Conservation (phyloP, 2,329 filamentous ascomycete species). For the Aspergillus tubingensis region DNA sequence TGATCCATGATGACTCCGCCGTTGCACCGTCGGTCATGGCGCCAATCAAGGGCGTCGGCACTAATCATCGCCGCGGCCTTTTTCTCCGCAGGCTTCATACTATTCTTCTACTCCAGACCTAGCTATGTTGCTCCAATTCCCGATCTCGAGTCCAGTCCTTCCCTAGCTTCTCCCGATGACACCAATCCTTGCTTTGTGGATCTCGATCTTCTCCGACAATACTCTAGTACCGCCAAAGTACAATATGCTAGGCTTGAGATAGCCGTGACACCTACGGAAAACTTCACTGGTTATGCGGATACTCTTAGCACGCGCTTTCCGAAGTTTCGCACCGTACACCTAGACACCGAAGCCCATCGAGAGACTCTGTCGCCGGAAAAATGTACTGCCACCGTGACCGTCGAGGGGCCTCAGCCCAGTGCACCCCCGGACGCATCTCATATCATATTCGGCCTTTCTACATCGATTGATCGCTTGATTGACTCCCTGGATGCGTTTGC, state of each 20-base stretch:
- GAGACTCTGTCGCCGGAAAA: slow-evolving; percentile 15
- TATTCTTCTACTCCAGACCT: slow-evolving; percentile 1
- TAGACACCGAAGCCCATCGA: slow-evolving; percentile 24
- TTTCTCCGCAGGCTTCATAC: slow-evolving; percentile 6
- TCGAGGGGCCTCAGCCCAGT: slow-evolving; percentile 19
- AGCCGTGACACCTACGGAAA: slow-evolving; percentile 18
- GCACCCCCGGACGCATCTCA: slow-evolving; percentile 42
- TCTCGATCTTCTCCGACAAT: slow-evolving; percentile 20
- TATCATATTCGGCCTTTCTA: slow-evolving; percentile 57
- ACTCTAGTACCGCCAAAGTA: slow-evolving; percentile 11
- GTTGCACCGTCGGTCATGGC: neutral
- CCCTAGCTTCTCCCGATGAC: neutral
- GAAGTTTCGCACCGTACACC: slow-evolving; percentile 19
- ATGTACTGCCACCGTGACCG: slow-evolving; percentile 19
- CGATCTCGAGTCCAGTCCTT: neutral
- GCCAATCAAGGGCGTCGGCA: neutral
- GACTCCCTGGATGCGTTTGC: slow-evolving; percentile 51
- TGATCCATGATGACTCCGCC: neutral
- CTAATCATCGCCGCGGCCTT: slow-evolving; percentile 2
- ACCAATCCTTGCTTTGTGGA: slow-evolving; percentile 19
- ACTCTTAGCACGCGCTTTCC: slow-evolving; percentile 16
- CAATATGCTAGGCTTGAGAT: slow-evolving; percentile 24
- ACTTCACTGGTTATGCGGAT: slow-evolving; percentile 20
- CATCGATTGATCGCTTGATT: slow-evolving; percentile 50
- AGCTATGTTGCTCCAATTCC: neutral